A percentile compares a stretch with the other conserved stretches of the same genome.
Evolutionary conservation across 352 stramenopile genomes (phyloP).

Genomic region (Pythium dissotocum): DNA sequence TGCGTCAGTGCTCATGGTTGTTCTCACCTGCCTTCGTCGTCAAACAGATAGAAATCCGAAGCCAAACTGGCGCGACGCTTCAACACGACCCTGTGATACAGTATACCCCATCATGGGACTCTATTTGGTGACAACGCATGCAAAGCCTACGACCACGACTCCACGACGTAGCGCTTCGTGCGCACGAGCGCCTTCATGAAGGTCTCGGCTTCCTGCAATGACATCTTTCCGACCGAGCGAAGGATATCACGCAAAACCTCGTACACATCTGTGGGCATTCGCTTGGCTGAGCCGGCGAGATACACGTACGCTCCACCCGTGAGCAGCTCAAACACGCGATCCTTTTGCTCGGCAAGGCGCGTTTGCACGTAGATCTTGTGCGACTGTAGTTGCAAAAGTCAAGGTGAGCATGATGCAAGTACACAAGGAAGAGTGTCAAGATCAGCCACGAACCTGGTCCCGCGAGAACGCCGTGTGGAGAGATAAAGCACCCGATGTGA

Average conservation of each 20-base stretch:
- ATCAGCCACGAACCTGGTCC: constrained; percentile 53
- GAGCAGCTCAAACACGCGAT: constrained; percentile 67
- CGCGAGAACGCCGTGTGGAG: constrained; percentile 91
- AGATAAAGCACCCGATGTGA: constrained; percentile 48
- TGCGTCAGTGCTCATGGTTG: background rate
- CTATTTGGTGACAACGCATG: constrained; percentile 10
- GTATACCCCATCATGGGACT: background rate
- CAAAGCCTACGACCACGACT: constrained; percentile 75
- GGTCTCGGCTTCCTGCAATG: constrained; percentile 58
- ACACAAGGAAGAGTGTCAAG: background rate
- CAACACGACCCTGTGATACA: background rate
- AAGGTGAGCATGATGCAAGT: background rate
- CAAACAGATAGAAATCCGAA: background rate
- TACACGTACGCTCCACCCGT: constrained; percentile 74
- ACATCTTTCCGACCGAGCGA: constrained; percentile 69
- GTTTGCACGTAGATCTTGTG: constrained; percentile 93
- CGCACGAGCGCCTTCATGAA: constrained; percentile 75
- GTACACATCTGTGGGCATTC: constrained; percentile 91
- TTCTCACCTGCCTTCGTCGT: background rate
- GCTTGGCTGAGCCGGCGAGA: constrained; percentile 89
- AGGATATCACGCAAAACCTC: constrained; percentile 88
- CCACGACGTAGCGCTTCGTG: constrained; percentile 83
- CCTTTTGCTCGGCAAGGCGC: constrained; percentile 79
- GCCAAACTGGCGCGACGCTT: constrained; percentile 6
- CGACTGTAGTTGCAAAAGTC: constrained; percentile 27